These are phyloP conservation scores for Multifurca ochricompacta DNA, from an alignment of 768 basidiomycete genomes.

Conservation along the genomic window DNA sequence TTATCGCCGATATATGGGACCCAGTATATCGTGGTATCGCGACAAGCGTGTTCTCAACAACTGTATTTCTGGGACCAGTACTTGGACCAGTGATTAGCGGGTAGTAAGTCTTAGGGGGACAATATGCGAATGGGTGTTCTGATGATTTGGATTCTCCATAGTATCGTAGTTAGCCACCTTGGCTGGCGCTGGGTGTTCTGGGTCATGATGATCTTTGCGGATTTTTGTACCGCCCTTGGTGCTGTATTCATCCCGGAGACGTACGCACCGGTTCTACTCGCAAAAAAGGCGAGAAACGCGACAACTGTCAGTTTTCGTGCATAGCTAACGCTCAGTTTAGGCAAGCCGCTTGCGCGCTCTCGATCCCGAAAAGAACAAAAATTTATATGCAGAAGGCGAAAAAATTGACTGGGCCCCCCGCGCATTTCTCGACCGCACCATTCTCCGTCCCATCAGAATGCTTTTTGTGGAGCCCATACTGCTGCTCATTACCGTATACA, in stretches of 20 bases:
- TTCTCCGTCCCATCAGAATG: constrained; percentile 28
- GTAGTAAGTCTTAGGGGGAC: constrained; percentile 1
- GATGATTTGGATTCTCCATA: background rate
- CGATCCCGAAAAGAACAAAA: background rate
- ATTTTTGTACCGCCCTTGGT: constrained; percentile 4
- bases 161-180: too few species aligned
- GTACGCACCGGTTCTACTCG: constrained; percentile 16
- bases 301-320: background rate
- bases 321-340: background rate
- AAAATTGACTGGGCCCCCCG: background rate
- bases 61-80: constrained; percentile 22
- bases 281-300: constrained; percentile 12
- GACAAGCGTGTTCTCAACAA: constrained; percentile 17
- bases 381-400: constrained; percentile 3
- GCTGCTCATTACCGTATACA: constrained; percentile 14
- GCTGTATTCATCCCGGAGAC: constrained; percentile 23
- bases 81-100: constrained; percentile 23
- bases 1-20: too few species aligned
- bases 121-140: too few species aligned
- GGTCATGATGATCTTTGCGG: constrained; percentile 23
- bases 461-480: constrained; percentile 26
- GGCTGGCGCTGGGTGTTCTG: too few species aligned
- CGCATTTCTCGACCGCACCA: constrained; percentile 24
- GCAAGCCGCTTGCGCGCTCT: background rate
- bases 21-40: constrained; percentile 18